Evolutionary conservation across 2,329 filamentous ascomycete genomes (phyloP).

Genomic region (Podosphaera aphanis): DNA sequence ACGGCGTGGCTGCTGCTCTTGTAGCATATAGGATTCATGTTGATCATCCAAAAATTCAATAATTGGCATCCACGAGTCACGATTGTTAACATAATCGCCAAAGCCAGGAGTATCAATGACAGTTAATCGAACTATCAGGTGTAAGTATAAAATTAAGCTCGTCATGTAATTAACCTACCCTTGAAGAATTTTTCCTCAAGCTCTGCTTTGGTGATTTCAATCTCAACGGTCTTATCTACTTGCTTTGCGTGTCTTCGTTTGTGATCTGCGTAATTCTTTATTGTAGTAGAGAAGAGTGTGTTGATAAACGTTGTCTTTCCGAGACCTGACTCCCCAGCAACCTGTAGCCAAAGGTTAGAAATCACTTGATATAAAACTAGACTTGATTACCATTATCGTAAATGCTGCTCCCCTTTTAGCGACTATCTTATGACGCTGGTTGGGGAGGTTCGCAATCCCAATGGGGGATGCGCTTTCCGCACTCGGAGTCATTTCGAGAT

Average conservation of each 20-base stretch:
- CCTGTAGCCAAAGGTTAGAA: constrained; percentile 26
- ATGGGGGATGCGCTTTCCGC: constrained; percentile 41
- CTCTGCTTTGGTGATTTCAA: constrained; percentile 99
- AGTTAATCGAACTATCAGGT: constrained; percentile 61
- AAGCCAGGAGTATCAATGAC: constrained; percentile 98
- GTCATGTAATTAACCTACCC: constrained; percentile 30
- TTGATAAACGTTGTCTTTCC: constrained; percentile 99
- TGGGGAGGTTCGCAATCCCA: constrained; percentile 43
- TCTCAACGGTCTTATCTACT: constrained; percentile 98
- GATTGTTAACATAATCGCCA: constrained; percentile 99
- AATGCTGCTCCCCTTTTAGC: constrained; percentile 82
- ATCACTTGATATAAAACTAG: background rate
- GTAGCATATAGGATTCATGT: constrained; percentile 99
- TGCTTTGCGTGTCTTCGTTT: constrained; percentile 98
- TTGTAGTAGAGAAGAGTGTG: constrained; percentile 98
- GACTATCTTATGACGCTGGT: constrained; percentile 50
- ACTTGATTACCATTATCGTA: constrained; percentile 69
- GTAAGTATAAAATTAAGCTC: constrained; percentile 4
- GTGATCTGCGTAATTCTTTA: constrained; percentile 99
- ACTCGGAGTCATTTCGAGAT: constrained; percentile 28
- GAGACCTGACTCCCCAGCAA: constrained; percentile 92
- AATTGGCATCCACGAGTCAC: constrained; percentile 98
- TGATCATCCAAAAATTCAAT: constrained; percentile 99
- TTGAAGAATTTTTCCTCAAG: constrained; percentile 99
- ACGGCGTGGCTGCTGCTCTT: constrained; percentile 96